Base-by-base conservation (phyloP, 1,284 basidiomycete species). In the Sporisorium graminicola region DNA sequence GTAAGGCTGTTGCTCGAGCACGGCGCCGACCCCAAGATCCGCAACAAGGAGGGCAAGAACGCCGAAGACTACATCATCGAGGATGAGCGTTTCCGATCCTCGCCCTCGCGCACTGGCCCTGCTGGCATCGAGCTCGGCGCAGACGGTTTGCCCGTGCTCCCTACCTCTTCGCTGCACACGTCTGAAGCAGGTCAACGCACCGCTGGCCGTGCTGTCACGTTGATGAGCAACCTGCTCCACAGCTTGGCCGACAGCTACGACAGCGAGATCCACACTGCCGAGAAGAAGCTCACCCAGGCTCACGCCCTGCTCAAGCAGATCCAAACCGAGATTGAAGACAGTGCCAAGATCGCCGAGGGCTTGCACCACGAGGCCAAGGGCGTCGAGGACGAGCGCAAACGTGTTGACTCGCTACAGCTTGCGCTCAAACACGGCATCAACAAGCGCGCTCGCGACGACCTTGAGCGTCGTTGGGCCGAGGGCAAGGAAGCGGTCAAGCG, bases 51-150 rank as follows among this genome's bases (percentile, higher is more conserved):
- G 82, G 94, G 94, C 67, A 98, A 98, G 88, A 95, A 92, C 72
- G 94, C 97, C 10, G 97, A 99, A 87, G 97, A 99, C 86, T 99
- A 99, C 84, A 99, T 99, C 74, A 89, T 99, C 42, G 97, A 99
- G 85, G 97, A 99, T 85, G 97, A 98, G 86, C 91, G 95, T 42
- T 98, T 98, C 88, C 90, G 96, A 33, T 93, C 93, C 0, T 96
- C 94, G 8, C 94, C 95, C 10, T 65, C 76, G 59, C 75, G 79
- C 59, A 60, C 59, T 55, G 64, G 57, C 12, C 55, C 74, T 16
- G 63, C 79, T 13, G 61, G 63, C 24, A 62, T 77, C 64, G 71
- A 77, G 55, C 53, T 74, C 26, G 74, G 75, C 20, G 77, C 65
- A 18, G 70, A 76, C 22, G 75, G 70, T 24, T 20, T 62, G 46